Conservation (phyloP, 1,284 basidiomycete genomes). For the Moesziomyces sp. region DNA sequence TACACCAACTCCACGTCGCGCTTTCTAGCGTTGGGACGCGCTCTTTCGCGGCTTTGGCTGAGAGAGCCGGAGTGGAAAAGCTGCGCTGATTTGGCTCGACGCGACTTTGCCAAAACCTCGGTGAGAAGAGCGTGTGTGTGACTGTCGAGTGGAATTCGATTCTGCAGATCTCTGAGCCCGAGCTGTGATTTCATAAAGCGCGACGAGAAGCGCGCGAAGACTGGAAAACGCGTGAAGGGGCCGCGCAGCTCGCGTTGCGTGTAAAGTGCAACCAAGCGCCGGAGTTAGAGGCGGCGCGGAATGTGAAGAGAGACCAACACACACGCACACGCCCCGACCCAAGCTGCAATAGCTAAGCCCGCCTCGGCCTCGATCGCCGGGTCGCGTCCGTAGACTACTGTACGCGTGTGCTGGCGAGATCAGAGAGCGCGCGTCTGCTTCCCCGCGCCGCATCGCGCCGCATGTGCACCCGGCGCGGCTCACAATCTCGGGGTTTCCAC, state of each 20-base stretch:
- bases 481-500: neutral
- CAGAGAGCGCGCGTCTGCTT: neutral
- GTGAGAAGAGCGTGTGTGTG: no score
- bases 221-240: neutral
- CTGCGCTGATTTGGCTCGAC: conserved; percentile 1
- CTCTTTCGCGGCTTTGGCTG: conserved; percentile 1
- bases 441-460: no score
- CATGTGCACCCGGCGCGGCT: no score
- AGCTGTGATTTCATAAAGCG: no score
- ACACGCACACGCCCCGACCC: no score
- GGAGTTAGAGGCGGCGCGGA: neutral
- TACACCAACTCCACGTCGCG: conserved; percentile 29
- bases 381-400: neutral
- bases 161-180: neutral
- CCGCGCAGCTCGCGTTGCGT: neutral
- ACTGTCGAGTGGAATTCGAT: neutral
- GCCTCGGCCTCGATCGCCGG: neutral
- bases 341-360: neutral
- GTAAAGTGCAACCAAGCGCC: neutral
- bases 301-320: neutral
- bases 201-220: neutral
- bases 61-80: conserved; percentile 2
- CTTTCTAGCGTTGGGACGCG: neutral
- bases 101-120: neutral
- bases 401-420: neutral